Evolutionary conservation across 106 monocot species (phyloP), one percentile per base, ranked within the genome.

Genomic region (Platanthera guangdongensis): DNA sequence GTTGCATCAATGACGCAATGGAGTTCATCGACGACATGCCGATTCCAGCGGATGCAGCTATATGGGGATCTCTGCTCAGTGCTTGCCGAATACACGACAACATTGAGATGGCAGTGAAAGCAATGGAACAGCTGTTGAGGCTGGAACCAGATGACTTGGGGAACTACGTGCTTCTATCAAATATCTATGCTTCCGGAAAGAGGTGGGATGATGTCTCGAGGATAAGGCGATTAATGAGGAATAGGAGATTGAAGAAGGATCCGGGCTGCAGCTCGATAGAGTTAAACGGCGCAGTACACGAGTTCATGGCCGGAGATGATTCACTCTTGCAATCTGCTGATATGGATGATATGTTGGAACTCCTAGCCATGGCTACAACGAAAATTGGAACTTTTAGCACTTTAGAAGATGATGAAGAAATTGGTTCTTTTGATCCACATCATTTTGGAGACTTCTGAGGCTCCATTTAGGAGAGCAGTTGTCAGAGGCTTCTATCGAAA

Each of bases 231-330:
- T 39, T 80, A 73, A 87, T 94, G 45, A 78, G 85, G 71, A 74
- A 73, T 2, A 81, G 70, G 70, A 83, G 76, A 32, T 75, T 82
- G 91, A 87, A 76, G 83, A 94, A 88, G 83, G 83, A 65, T n/a
- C 88, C 94, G 15, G 94, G 88, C 28, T 88, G 90, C 72, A 94
- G 94, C 76, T 81, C 68, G n/a, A 87, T 94, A 25, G 85, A 89
- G 80, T 82, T 94, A 71, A 74, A 78, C 74, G 80, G 87, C 69
- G 79, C 28, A 30, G 87, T 94, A 57, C 70, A 53, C 6, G 90
- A 91, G 70, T 94, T 91, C 68, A 63, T 85, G 2, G 83, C 85
- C 6, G 83, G 87, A 39, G 76, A 82, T 52, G 77, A 63, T 62
- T 80, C 70, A 32, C 78, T 71, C 8, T 59, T 72, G 0, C 47